phyloP scores from a whole-genome alignment of 106 monocot species.

The Posidonia australis region DNA sequence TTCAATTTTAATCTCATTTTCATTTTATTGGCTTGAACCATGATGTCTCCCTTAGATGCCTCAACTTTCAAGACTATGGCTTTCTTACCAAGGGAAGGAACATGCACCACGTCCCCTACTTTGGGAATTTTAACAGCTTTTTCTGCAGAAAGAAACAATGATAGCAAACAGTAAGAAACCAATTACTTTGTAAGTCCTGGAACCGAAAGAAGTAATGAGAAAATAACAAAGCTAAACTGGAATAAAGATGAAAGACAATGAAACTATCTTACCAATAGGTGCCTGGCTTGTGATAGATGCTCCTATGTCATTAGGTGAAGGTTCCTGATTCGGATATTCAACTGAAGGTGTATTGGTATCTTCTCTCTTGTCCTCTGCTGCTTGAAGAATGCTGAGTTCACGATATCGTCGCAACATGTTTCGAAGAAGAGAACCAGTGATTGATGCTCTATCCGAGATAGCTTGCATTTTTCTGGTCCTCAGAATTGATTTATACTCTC shows the following conservation, averaged over 20 bases:
- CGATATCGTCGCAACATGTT: slow-evolving; percentile 43
- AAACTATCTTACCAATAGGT: not conserved
- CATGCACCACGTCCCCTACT: slow-evolving; percentile 44
- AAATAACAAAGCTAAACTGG: too few relatives aligned
- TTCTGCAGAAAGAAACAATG: slow-evolving; percentile 14
- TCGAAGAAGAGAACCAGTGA: slow-evolving; percentile 46
- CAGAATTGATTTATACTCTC: slow-evolving; percentile 21
- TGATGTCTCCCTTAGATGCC: slow-evolving; percentile 42
- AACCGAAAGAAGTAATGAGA: not conserved
- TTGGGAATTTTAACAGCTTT: slow-evolving; percentile 27
- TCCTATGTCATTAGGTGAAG: not conserved
- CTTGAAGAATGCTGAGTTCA: slow-evolving; percentile 17
- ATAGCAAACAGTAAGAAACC: not conserved
- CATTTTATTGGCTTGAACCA: slow-evolving; percentile 58
- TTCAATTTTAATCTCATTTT: slow-evolving; percentile 52
- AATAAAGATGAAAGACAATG: too few relatives aligned
- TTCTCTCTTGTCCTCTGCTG: not conserved
- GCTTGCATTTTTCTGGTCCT: slow-evolving; percentile 34
- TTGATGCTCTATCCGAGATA: slow-evolving; percentile 32
- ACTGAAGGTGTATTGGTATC: slow-evolving; percentile 1
- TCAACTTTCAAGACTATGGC: slow-evolving; percentile 54
- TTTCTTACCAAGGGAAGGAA: slow-evolving; percentile 47
- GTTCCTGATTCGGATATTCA: slow-evolving; percentile 2
- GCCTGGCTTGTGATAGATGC: not conserved
- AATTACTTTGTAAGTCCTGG: too few relatives aligned